Conservation (phyloP, 2,329 filamentous ascomycete genomes). For the Aureobasidium melanogenum region DNA sequence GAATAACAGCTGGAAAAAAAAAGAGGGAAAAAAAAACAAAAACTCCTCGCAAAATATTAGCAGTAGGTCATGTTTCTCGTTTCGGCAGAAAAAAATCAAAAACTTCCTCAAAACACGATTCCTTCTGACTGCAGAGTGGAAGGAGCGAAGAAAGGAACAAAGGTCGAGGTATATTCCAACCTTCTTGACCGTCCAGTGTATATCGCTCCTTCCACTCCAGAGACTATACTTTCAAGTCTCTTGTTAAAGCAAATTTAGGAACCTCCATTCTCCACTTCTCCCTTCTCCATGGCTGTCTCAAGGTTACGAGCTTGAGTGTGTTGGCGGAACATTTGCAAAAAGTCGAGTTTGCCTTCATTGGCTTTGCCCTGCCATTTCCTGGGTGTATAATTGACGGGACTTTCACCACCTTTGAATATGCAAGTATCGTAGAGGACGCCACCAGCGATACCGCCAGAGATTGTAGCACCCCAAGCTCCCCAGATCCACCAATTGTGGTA, state of each 20-base stretch:
- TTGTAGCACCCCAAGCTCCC: slow-evolving; percentile 33
- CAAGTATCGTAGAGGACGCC: slow-evolving; percentile 42
- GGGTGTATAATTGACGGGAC: slow-evolving; percentile 42
- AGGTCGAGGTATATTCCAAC: not conserved
- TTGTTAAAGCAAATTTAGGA: not conserved
- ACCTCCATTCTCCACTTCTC: slow-evolving; percentile 8
- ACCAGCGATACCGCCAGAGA: slow-evolving; percentile 35
- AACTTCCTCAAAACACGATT: not conserved
- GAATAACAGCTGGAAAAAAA: not conserved
- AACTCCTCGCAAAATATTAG: not conserved
- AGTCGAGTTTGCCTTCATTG: slow-evolving; percentile 16
- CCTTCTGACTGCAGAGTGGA: not conserved
- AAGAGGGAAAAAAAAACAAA: not conserved
- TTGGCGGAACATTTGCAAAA: slow-evolving; percentile 15
- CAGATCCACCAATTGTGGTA: slow-evolving; percentile 39
- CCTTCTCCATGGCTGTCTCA: slow-evolving; percentile 4
- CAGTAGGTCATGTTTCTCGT: slow-evolving; percentile 4
- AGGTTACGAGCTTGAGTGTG: not conserved
- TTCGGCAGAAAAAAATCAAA: not conserved
- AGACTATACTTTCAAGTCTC: not conserved
- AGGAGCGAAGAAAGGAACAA: not conserved
- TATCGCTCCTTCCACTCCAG: not conserved
- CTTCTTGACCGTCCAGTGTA: not conserved
- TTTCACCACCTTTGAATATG: slow-evolving; percentile 42
- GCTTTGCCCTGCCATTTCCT: slow-evolving; percentile 19